These are phyloP conservation scores for Nymphaea thermarum DNA, from an alignment of 164 flowering plant species.

Conservation along the genomic window DNA sequence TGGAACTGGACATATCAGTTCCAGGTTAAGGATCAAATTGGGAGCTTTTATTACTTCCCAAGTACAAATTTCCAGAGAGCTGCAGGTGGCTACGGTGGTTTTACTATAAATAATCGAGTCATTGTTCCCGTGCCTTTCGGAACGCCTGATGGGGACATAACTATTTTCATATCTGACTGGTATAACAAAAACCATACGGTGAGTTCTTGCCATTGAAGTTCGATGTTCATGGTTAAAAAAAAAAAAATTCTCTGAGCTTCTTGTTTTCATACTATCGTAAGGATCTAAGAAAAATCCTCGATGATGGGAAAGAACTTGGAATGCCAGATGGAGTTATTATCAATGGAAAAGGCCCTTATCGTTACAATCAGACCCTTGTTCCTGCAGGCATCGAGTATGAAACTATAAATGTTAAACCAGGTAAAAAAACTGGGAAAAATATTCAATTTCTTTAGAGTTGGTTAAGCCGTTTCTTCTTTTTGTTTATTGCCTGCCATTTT, in stretches of 20 bases:
- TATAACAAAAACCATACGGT: conserved; percentile 82
- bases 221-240: background rate
- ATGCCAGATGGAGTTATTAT: conserved; percentile 97
- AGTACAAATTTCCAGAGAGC: conserved; percentile 84
- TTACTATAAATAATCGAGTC: conserved; percentile 58
- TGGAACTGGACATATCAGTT: conserved; percentile 96
- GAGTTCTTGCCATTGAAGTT: conserved; percentile 11
- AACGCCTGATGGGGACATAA: conserved; percentile 69
- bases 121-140: conserved; percentile 72
- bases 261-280: conserved; percentile 1
- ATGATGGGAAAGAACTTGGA: conserved; percentile 72
- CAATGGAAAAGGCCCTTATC: conserved; percentile 92
- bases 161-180: conserved; percentile 85
- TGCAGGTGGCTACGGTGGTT: conserved; percentile 76
- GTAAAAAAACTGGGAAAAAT: conserved; percentile 18
- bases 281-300: conserved; percentile 68
- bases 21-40: conserved; percentile 97
- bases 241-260: too few species aligned
- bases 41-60: conserved; percentile 95
- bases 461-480: background rate
- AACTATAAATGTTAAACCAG: conserved; percentile 67
- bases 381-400: conserved; percentile 78
- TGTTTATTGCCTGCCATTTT: background rate
- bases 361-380: conserved; percentile 74
- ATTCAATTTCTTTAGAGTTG: too few species aligned